Percentiles rank a stretch among this genome's conserved stretches.
phyloP scores from a whole-genome alignment of 192 early-diverging fungal species.

The Backusella liffmaniae region DNA sequence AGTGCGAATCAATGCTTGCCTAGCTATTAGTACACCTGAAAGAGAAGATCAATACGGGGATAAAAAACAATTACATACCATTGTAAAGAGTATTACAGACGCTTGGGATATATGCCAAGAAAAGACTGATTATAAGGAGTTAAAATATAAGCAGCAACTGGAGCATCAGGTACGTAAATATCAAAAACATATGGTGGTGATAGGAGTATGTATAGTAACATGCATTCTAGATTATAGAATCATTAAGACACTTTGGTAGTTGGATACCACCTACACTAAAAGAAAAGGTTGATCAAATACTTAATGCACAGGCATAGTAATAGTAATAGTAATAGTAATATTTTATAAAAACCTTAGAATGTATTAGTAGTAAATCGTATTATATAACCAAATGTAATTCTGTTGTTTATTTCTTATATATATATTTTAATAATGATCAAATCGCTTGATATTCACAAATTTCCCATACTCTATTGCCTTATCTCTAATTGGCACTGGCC shows the following conservation, averaged over 20 bases:
- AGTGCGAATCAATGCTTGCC: slow-evolving; percentile 71
- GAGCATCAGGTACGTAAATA: slow-evolving; percentile 14
- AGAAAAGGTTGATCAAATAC: neutral
- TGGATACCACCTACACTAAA: neutral
- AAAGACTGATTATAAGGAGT: slow-evolving; percentile 20
- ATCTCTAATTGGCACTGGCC: neutral
- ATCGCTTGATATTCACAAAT: no score
- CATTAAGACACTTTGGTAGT: neutral
- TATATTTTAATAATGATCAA: neutral
- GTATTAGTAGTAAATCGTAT: neutral
- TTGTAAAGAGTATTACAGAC: slow-evolving; percentile 38
- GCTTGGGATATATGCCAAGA: slow-evolving; percentile 16
- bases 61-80: slow-evolving; percentile 29
- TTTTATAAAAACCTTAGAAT: neutral
- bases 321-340: neutral
- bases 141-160: slow-evolving; percentile 26
- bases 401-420: no score
- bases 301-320: neutral
- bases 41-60: slow-evolving; percentile 42
- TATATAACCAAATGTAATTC: neutral
- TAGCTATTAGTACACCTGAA: slow-evolving; percentile 44
- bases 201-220: neutral
- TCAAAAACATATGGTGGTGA: neutral
- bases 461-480: no score
- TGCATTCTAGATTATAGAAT: neutral